Conservation (phyloP, 2,329 filamentous ascomycete species). For the Colletotrichum musicola region DNA sequence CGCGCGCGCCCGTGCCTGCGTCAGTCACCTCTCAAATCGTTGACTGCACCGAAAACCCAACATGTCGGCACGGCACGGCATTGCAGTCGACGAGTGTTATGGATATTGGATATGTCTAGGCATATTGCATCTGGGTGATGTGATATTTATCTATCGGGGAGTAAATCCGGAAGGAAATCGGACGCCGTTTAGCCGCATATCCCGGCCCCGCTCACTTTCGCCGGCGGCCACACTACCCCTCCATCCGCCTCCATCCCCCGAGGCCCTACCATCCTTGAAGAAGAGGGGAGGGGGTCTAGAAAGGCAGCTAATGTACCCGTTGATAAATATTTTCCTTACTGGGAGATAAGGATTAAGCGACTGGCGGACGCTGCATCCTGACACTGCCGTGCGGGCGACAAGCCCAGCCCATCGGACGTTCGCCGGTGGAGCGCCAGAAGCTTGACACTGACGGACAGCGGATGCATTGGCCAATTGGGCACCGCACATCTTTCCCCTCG, state of each 20-base stretch:
- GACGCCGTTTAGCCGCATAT: slow-evolving; percentile 23
- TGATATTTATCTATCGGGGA: neutral
- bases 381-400: neutral
- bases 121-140: neutral
- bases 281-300: too few relatives aligned
- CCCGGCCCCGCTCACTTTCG: slow-evolving; percentile 20
- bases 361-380: neutral
- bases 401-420: slow-evolving; percentile 14
- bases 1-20: slow-evolving; percentile 2
- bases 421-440: slow-evolving; percentile 14
- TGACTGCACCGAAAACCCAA: neutral
- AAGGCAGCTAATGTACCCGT: slow-evolving; percentile 23
- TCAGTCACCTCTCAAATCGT: slow-evolving; percentile 18
- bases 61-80: neutral
- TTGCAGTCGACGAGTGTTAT: neutral
- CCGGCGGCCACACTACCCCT: slow-evolving; percentile 23
- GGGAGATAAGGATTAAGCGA: neutral
- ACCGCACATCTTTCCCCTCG: slow-evolving; percentile 3
- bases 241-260: slow-evolving; percentile 1
- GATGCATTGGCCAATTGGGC: slow-evolving; percentile 20
- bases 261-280: slow-evolving; percentile 5
- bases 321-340: slow-evolving; percentile 31
- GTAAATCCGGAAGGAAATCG: slow-evolving; percentile 14
- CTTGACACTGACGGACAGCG: neutral
- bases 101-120: neutral